Evolutionary conservation across 805 yeast species (phyloP).

Genomic region (Ogataea pini): DNA sequence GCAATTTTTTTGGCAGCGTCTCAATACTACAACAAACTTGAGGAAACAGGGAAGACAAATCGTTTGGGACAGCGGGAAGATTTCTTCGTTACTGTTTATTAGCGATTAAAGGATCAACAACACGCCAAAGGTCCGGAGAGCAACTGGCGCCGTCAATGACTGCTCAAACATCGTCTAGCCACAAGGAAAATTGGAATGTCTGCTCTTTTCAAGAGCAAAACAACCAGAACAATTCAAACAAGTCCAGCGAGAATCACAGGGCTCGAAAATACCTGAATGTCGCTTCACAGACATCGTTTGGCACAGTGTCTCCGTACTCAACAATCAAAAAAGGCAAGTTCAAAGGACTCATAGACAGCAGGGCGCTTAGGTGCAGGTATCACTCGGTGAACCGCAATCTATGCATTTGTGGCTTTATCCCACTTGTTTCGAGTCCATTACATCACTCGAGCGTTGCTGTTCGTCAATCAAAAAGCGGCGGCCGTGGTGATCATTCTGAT

Average conservation of each 20-base stretch:
- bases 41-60: background rate
- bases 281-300: background rate
- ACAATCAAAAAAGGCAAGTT: conserved; percentile 25
- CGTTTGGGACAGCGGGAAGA: background rate
- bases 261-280: conserved; percentile 2
- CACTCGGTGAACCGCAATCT: conserved; percentile 19
- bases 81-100: background rate
- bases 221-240: background rate
- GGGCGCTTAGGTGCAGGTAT: conserved; percentile 23
- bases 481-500: background rate
- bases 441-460: conserved; percentile 12
- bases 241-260: background rate
- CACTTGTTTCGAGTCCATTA: conserved; percentile 25
- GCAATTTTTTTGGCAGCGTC: conserved; percentile 2
- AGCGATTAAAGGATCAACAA: background rate
- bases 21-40: background rate
- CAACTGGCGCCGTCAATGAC: conserved; percentile 6
- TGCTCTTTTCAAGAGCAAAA: conserved; percentile 1
- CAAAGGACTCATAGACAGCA: conserved; percentile 22
- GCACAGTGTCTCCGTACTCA: conserved; percentile 6
- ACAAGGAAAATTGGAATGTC: conserved; percentile 14
- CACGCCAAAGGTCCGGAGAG: background rate
- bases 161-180: background rate
- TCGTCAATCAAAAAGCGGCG: background rate
- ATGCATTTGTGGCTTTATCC: conserved; percentile 23